phyloP scores from a whole-genome alignment of 768 basidiomycete genomes.

The Tricholoma hemisulphureum region DNA sequence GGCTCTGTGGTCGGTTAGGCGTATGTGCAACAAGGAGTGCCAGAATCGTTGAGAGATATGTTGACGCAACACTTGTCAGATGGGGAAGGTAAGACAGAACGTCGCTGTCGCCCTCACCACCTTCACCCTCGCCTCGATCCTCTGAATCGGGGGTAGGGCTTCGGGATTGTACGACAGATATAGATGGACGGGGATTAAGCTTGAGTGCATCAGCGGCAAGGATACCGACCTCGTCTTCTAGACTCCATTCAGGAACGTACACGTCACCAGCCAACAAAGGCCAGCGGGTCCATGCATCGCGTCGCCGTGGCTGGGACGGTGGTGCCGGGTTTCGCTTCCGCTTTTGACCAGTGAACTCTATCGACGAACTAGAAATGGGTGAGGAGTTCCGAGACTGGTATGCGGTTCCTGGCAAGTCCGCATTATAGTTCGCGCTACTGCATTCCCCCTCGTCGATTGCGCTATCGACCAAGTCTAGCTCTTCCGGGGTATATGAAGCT shows the following conservation, averaged over 20 bases:
- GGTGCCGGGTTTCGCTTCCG: constrained; percentile 18
- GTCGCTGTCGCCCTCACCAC: constrained; percentile 24
- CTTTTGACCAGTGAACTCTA: constrained; percentile 11
- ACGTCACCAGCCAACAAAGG: constrained; percentile 64
- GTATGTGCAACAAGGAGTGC: constrained; percentile 54
- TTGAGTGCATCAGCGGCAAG: constrained; percentile 42
- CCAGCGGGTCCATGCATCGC: constrained; percentile 74
- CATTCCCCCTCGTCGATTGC: constrained; percentile 10
- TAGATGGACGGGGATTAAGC: constrained; percentile 13
- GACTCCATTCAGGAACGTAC: constrained; percentile 62
- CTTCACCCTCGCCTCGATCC: constrained; percentile 3
- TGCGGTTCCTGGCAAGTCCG: constrained; percentile 4
- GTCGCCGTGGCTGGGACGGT: constrained; percentile 18
- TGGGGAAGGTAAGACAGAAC: constrained; percentile 29
- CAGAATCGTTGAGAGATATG: constrained; percentile 51
- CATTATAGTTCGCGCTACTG: not conserved
- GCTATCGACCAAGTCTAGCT: constrained; percentile 23
- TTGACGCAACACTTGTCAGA: constrained; percentile 43
- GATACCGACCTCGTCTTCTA: constrained; percentile 64
- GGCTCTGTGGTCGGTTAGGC: constrained; percentile 52
- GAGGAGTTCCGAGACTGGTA: constrained; percentile 11
- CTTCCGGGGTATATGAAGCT: not conserved
- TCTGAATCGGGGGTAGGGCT: not conserved
- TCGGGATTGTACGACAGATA: constrained; percentile 9
- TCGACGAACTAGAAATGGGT: constrained; percentile 7